These are phyloP conservation scores for Sonneratia caseolaris DNA, from an alignment of 345 rosid genomes.

Conservation along the genomic window DNA sequence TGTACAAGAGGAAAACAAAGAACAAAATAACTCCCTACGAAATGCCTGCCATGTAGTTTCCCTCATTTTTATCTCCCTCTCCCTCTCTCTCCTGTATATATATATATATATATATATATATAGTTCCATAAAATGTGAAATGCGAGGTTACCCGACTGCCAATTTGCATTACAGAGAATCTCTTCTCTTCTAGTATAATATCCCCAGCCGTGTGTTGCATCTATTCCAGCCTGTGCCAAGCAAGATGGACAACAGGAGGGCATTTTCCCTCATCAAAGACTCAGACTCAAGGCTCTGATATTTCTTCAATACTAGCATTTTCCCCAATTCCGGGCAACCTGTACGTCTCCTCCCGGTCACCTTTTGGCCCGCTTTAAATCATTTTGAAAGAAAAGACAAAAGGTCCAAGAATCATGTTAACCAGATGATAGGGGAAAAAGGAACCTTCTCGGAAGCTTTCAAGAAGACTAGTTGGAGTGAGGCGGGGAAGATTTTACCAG, in stretches of 20 bases:
- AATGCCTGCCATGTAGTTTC: too few species aligned
- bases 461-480: neutral
- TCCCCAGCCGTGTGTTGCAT: neutral
- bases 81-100: too few species aligned
- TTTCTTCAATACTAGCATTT: neutral
- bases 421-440: neutral
- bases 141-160: neutral
- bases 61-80: too few species aligned
- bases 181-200: neutral
- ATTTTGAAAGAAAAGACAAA: neutral
- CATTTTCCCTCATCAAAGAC: neutral
- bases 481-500: neutral
- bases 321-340: neutral
- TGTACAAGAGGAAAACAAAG: too few species aligned
- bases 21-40: too few species aligned
- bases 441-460: neutral
- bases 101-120: too few species aligned
- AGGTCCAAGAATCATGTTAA: neutral
- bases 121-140: neutral
- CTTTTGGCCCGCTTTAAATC: neutral
- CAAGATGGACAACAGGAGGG: neutral
- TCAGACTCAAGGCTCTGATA: neutral
- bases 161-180: neutral
- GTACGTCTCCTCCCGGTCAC: neutral
- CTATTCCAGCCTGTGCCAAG: neutral